Base-by-base conservation (phyloP, 192 early-diverging fungal species). In the Coemansia sp. region DNA sequence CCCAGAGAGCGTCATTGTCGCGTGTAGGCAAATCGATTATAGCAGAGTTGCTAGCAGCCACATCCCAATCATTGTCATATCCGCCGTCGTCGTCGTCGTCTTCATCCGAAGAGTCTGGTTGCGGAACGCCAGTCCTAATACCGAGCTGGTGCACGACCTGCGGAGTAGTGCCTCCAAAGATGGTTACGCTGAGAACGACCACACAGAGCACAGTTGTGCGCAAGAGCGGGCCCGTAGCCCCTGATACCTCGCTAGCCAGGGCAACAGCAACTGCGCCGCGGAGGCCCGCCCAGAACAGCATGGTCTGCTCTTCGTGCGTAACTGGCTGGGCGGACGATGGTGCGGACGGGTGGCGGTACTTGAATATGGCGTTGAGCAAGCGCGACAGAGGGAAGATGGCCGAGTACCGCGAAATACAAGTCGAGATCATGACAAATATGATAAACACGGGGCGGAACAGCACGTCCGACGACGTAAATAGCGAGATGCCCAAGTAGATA, bases 241-340 rank as follows among this genome's bases (percentile, higher is more conserved):
- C 91, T 1, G 83, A 82, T 3, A 97, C 81, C 67, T 93, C 89
- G 65, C 91, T 92, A 9, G 94, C 90, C 31, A 99, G 83, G 0
- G 97, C 97, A 79, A 97, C 96, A 0, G 97, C 95, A 10, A 99
- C 95, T 5, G 97, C 95, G 6, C 97, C 97, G 36, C 97, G 91
- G 3, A 99, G 82, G 3, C 94, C 93, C 13, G 94, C 90, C 95
- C 95, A 99, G 78, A 94, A 96, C 6, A 99, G 70, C 95, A 99
- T 97, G 13, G 91, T 86, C 72, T 96, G 94, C 58, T 82, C 79
- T 34, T 84, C 83, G 55, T 81, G 74, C 18, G 74, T 74, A 11
- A 81, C 74, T 5, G 75, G 75, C 70, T 81, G 79, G 1, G 72
- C 66, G 0, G 75, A 74, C 11, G 84, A 84, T 56, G 85, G 74